A percentile compares a stretch with the other conserved stretches of the same genome.
phyloP scores from a whole-genome alignment of 208 protist genomes.

The Acanthamoeba lenticulata region DNA sequence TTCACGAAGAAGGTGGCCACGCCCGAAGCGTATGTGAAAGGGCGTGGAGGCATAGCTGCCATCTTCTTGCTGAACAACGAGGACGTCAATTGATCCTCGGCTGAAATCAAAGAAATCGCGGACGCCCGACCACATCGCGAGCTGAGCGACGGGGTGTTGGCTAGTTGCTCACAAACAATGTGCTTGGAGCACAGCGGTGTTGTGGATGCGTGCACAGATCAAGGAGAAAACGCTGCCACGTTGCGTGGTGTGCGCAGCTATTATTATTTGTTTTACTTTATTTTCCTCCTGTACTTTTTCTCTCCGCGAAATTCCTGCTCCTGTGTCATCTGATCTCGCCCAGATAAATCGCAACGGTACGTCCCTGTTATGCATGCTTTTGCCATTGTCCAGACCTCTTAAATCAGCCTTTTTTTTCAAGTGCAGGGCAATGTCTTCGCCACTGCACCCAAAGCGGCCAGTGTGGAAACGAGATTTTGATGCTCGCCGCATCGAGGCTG shows the following conservation, averaged over 20 bases:
- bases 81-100: constrained; percentile 96
- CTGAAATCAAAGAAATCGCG: constrained; percentile 56
- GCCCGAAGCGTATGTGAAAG: constrained; percentile 98
- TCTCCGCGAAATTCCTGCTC: too few species aligned
- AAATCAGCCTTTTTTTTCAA: not conserved
- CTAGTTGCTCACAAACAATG: too few species aligned
- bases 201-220: not conserved
- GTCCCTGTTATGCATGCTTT: too few species aligned
- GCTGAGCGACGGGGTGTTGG: not conserved
- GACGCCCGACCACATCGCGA: constrained; percentile 41
- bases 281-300: too few species aligned
- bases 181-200: not conserved
- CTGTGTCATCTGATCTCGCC: too few species aligned
- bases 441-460: not conserved
- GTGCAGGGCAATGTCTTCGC: not conserved
- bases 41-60: constrained; percentile 93
- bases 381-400: too few species aligned
- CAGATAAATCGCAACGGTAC: too few species aligned
- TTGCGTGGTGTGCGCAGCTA: too few species aligned
- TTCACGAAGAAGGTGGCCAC: constrained; percentile 91
- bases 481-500: not conserved
- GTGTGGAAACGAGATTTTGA: constrained; percentile 47
- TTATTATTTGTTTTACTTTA: too few species aligned
- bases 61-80: constrained; percentile 96
- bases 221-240: too few species aligned